Base-by-base conservation (phyloP, 768 basidiomycete species). In the Russula dissimulans region DNA sequence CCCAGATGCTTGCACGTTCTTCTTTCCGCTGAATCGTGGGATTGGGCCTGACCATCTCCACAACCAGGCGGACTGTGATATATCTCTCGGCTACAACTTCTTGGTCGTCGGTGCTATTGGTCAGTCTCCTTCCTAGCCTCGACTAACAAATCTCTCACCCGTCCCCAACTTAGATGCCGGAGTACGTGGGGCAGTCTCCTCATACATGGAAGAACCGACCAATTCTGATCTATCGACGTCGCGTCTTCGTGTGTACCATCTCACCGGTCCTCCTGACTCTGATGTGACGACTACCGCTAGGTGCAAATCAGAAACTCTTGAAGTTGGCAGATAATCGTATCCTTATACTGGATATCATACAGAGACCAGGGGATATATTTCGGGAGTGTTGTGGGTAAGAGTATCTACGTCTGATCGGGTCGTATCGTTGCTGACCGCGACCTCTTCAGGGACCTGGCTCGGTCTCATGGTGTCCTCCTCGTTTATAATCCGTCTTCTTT, bases 371-470 rank as follows among this genome's bases (percentile, higher is more conserved):
- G 15, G 39, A 57, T 15, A 47, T 62, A 29, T 62, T 62, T 29
- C 44, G 56, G 26, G 61, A 62, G 39, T 62, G 61, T 42, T 57
- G 34, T 22, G 61, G 61, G 61, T 57, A 48, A 53, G 51, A 34
- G 34, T 14, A 1, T 0, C n/a, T 53, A 14, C 11, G 5, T 31
- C 3, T 5, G 11, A 36, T 39, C 26, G n/a, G 22, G 12, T 14
- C 26, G 17, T 39, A n/a, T 14, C 18, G 14, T 39, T 22, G 12
- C 9, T 53, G 12, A 62, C 3, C 2, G 14, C 26, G 18, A 6
- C 48, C 14, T 41, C 3, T 48, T 53, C 45, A 57, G 56, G 22
- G 61, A 62, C 45, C n/a, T 62, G 45, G 61, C 50, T 17, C 56
- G 56, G 26, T 53, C 50, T 15, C 56, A 62, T 10, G 61, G 61